These are phyloP conservation scores for Raphanus sativus DNA, from an alignment of 345 rosid species.

Conservation along the genomic window DNA sequence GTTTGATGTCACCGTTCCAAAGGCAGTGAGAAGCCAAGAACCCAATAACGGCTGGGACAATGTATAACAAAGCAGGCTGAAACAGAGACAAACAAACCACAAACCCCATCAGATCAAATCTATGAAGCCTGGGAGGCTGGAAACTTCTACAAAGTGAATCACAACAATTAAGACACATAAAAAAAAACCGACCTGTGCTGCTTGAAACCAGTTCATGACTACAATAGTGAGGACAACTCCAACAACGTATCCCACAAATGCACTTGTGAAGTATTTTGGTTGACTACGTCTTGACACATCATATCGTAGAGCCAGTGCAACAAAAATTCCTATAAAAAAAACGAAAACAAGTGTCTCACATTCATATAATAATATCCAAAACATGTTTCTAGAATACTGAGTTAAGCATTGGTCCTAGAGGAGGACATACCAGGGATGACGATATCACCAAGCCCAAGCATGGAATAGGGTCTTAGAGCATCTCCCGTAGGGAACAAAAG, in stretches of 20 bases:
- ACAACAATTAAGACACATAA: not conserved
- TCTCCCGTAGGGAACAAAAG: constrained; percentile 92
- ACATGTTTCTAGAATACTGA: not conserved
- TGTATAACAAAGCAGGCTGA: constrained; percentile 97
- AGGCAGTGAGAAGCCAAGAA: constrained; percentile 86
- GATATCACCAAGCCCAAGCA: constrained; percentile 99
- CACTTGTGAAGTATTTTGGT: constrained; percentile 92
- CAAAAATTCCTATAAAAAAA: constrained; percentile 75
- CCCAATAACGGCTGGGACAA: constrained; percentile 93
- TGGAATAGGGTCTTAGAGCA: constrained; percentile 77
- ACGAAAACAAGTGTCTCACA: not conserved
- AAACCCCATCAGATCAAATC: not conserved
- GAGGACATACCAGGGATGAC: constrained; percentile 77
- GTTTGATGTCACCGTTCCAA: constrained; percentile 93
- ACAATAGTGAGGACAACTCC: constrained; percentile 84
- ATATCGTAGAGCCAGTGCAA: constrained; percentile 90
- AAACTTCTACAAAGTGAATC: not conserved
- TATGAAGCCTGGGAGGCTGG: not conserved
- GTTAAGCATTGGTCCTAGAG: not conserved
- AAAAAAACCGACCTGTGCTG: constrained; percentile 73
- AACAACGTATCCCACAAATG: constrained; percentile 73
- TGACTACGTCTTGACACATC: constrained; percentile 86
- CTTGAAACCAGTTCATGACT: constrained; percentile 99
- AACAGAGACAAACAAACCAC: constrained; percentile 3
- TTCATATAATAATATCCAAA: not conserved